These are phyloP conservation scores for Entamoeba dispar DNA, from an alignment of 208 protist genomes.

Conservation along the genomic window DNA sequence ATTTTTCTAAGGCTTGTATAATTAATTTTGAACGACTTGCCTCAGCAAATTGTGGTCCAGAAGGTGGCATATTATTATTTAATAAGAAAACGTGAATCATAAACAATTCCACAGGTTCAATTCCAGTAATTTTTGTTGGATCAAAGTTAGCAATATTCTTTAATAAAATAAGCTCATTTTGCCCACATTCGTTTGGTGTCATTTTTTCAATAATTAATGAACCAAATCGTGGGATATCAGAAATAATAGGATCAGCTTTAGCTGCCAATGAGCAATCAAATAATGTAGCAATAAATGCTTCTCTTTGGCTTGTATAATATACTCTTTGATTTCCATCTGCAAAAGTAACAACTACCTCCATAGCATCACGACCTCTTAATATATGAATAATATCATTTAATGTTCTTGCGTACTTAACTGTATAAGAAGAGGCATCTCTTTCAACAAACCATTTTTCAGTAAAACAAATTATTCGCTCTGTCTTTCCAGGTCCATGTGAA, in stretches of 20 bases:
- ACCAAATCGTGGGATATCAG: neutral
- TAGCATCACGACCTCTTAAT: neutral
- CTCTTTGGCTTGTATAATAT: neutral
- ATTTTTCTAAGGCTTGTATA: neutral
- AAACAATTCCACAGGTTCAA: neutral
- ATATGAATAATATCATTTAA: neutral
- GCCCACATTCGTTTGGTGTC: neutral
- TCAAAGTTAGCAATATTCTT: neutral
- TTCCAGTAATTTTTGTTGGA: neutral
- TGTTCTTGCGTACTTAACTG: neutral
- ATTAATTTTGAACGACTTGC: neutral
- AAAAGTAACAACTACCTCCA: neutral
- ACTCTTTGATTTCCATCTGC: neutral
- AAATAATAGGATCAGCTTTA: neutral
- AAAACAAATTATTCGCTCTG: neutral
- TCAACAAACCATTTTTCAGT: neutral
- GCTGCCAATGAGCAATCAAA: neutral
- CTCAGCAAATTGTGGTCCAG: neutral
- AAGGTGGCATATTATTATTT: neutral
- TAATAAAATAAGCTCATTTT: neutral
- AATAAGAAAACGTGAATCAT: neutral
- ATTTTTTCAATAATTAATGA: neutral
- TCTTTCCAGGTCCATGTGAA: neutral
- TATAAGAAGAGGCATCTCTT: neutral
- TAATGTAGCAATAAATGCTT: neutral